phyloP scores from a whole-genome alignment of 2,329 filamentous ascomycete genomes.

The Bipolaris zeicola region DNA sequence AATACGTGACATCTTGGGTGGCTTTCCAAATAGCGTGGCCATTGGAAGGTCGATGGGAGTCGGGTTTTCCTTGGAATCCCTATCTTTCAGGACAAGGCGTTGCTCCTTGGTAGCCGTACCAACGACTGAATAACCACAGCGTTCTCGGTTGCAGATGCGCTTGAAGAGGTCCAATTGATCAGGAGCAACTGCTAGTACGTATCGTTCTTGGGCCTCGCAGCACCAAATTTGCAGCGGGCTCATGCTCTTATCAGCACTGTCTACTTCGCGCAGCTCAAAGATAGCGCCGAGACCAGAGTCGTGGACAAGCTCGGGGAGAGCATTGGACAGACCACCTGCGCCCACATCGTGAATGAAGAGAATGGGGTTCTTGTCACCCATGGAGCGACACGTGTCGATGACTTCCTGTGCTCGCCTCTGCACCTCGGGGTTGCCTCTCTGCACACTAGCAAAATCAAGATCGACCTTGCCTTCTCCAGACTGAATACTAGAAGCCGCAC shows the following conservation, averaged over 20 bases:
- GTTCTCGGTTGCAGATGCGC: conserved; percentile 76
- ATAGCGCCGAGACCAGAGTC: conserved; percentile 89
- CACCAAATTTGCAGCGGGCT: conserved; percentile 98
- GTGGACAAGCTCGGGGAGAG: conserved; percentile 86
- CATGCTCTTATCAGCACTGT: conserved; percentile 88
- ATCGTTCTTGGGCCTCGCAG: conserved; percentile 94
- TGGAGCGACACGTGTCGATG: conserved; percentile 88
- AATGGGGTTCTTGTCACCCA: conserved; percentile 86
- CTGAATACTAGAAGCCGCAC: conserved; percentile 88
- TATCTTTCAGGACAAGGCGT: conserved; percentile 79
- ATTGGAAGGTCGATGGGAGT: conserved; percentile 88
- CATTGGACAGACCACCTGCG: conserved; percentile 84
- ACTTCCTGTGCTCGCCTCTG: conserved; percentile 96
- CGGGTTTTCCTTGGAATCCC: conserved; percentile 75
- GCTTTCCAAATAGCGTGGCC: conserved; percentile 85
- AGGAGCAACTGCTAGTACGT: conserved; percentile 85
- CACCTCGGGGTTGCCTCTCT: conserved; percentile 95
- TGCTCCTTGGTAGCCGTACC: conserved; percentile 76
- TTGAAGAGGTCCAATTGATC: conserved; percentile 76
- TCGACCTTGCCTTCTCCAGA: conserved; percentile 89
- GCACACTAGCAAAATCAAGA: conserved; percentile 95
- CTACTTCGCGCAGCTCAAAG: conserved; percentile 93
- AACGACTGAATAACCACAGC: conserved; percentile 91
- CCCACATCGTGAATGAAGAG: conserved; percentile 98
- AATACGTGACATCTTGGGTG: conserved; percentile 76